Base-by-base conservation (phyloP, 2,329 filamentous ascomycete species). In the Ophioceras dolichostomum region DNA sequence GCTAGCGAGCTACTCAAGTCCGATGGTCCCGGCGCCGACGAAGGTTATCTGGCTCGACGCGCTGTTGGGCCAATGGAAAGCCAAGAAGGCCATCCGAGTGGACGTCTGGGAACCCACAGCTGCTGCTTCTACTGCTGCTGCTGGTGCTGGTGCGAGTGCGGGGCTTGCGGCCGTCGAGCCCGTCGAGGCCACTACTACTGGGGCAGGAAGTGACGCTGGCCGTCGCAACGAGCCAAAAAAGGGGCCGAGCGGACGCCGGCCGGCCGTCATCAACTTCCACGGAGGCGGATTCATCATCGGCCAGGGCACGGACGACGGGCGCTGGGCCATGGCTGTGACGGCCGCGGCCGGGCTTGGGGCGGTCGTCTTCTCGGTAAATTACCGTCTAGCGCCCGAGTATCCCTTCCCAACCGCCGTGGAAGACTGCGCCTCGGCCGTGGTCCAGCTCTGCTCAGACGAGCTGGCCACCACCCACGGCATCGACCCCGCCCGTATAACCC, bases 201-300 rank as follows among this genome's bases (percentile, higher is more conserved):
- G 16, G 29, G 16, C n/a, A 10, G 29, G 14, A 18, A n/a, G n/a
- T n/a, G n/a, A n/a, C n/a, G n/a, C n/a, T n/a, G n/a, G n/a, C n/a
- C n/a, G n/a, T n/a, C 22, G 22, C 8, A 7, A 35, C 13, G 7
- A 21, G 33, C 21, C 24, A 22, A 6, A 19, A 12, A 18, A 28
- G 19, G 22, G 18, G 21, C n/a, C n/a, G n/a, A n/a, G n/a, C n/a
- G n/a, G n/a, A n/a, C 32, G 12, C 9, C 36, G 36, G 29, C 66
- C 76, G 0, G 70, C 70, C 14, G 62, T 82, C 20, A 63, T 82
- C 45, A 78, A 79, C 51, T 78, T 77, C 47, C 78, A 83, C 48
- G 77, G 77, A 19, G 78, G 78, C 17, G 78, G 78, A 5, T 81
- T 79, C 56, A 72, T 76, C 6, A 56, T 80, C 22, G 78, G 78